A percentile compares a stretch with the other conserved stretches of the same genome.
Conservation (phyloP, 1,284 basidiomycete genomes). For the Sparassis latifolia region DNA sequence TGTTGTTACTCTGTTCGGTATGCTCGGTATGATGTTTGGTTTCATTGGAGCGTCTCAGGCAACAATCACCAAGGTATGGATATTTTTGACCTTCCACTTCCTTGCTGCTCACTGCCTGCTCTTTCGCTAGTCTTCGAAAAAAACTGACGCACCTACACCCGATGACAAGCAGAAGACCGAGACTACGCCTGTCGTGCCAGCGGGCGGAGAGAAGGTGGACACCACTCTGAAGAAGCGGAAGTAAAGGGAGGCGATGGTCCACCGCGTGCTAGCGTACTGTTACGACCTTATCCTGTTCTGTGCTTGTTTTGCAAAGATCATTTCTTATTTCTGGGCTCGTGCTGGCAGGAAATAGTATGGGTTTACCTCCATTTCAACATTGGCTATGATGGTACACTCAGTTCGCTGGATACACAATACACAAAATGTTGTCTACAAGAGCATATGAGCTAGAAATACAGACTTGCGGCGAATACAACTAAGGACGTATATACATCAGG, state of each 20-base stretch:
- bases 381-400: not conserved
- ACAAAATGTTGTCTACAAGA: not conserved
- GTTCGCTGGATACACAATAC: not conserved
- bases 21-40: conserved; percentile 76
- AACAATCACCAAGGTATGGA: conserved; percentile 53
- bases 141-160: conserved; percentile 57
- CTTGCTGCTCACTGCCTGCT: not conserved
- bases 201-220: conserved; percentile 60
- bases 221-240: conserved; percentile 51
- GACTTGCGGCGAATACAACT: conserved; percentile 83
- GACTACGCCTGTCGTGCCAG: conserved; percentile 57
- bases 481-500: conserved; percentile 1
- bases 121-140: conserved; percentile 54
- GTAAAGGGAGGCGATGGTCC: conserved; percentile 23
- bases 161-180: conserved; percentile 64
- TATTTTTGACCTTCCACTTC: conserved; percentile 1
- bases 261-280: conserved; percentile 10
- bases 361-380: not conserved
- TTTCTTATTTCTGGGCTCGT: conserved; percentile 22
- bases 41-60: conserved; percentile 69
- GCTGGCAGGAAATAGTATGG: not conserved
- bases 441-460: conserved; percentile 65
- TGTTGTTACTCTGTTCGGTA: conserved; percentile 74
- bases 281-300: conserved; percentile 9
- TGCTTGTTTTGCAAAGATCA: conserved; percentile 20